Evolutionary conservation across 140 eudicot species (phyloP).

Genomic region (Oenanthe javanica): DNA sequence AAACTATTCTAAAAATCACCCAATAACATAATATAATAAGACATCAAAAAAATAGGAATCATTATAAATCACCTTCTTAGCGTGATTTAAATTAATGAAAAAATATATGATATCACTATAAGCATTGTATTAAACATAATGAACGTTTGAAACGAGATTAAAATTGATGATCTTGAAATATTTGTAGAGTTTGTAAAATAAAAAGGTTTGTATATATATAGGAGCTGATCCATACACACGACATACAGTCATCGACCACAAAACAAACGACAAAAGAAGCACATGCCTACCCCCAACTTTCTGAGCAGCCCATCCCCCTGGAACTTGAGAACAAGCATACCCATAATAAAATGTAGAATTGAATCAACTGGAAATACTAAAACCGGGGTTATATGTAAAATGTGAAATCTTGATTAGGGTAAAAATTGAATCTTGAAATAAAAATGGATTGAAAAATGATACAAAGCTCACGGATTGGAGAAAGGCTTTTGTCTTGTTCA

Average conservation of each 20-base stretch:
- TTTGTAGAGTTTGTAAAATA: too few species aligned
- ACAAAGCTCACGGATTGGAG: background rate
- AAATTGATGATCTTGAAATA: too few species aligned
- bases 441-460: background rate
- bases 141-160: too few species aligned
- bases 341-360: constrained; percentile 81
- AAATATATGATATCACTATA: too few species aligned
- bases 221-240: too few species aligned
- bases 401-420: background rate
- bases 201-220: too few species aligned
- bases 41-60: too few species aligned
- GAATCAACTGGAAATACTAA: background rate
- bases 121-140: too few species aligned
- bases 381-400: background rate
- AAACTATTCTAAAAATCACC: too few species aligned
- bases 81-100: too few species aligned
- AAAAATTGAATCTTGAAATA: background rate
- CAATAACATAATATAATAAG: too few species aligned
- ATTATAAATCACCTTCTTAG: too few species aligned
- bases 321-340: constrained; percentile 91
- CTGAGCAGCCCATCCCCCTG: constrained; percentile 98
- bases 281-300: constrained; percentile 87
- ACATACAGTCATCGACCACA: constrained; percentile 66
- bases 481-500: background rate
- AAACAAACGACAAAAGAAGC: constrained; percentile 69